Evolutionary conservation across 2,329 filamentous ascomycete species (phyloP).

Genomic region (Colletotrichum higginsianum): DNA sequence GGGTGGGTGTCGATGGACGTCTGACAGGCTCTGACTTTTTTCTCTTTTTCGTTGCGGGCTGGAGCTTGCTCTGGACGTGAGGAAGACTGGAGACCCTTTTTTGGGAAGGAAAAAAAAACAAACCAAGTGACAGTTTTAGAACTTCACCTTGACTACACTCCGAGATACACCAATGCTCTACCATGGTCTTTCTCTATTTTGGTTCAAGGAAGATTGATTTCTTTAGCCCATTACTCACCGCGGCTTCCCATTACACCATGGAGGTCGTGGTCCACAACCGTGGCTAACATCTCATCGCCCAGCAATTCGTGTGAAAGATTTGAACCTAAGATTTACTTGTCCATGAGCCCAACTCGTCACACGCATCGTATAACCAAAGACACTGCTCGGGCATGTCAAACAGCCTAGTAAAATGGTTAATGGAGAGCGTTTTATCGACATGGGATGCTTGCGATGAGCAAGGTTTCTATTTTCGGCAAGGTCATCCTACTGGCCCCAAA

Average conservation of each 20-base stretch:
- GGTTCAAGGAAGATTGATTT: conserved; percentile 80
- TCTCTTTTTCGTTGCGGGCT: conserved; percentile 68
- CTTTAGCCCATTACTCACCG: conserved; percentile 76
- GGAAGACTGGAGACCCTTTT: conserved; percentile 59
- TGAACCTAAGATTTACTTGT: neutral
- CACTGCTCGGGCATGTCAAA: neutral
- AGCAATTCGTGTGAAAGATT: neutral
- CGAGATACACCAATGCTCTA: conserved; percentile 76
- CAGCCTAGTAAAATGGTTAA: too few species aligned
- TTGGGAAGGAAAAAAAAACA: neutral
- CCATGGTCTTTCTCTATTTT: conserved; percentile 89
- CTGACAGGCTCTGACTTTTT: conserved; percentile 80
- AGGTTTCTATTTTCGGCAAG: neutral
- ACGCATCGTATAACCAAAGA: neutral
- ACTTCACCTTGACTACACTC: conserved; percentile 81
- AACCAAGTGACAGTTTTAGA: neutral
- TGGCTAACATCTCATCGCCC: conserved; percentile 68
- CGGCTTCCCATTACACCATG: conserved; percentile 68
- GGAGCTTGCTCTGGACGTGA: conserved; percentile 63
- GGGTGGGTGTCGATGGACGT: conserved; percentile 91
- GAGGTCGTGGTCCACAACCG: conserved; percentile 79
- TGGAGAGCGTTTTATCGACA: neutral
- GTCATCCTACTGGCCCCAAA: neutral
- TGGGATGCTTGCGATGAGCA: conserved; percentile 9
- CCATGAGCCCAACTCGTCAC: neutral